Evolutionary conservation across 148 eudicot genomes (phyloP).

Genomic region (Diospyros kaki): DNA sequence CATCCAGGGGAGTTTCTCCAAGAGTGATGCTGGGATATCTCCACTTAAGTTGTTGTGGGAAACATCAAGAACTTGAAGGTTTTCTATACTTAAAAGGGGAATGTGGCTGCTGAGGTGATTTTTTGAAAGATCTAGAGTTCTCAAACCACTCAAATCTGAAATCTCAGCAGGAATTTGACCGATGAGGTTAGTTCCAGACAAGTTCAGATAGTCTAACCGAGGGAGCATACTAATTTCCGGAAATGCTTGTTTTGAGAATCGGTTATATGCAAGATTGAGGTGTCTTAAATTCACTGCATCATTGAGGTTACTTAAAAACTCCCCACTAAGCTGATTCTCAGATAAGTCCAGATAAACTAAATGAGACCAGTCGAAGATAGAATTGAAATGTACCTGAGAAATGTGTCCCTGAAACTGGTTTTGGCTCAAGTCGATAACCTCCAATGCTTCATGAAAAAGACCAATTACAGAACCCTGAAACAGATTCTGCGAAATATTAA

Average conservation of each 20-base stretch:
- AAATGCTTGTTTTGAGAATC: conserved; percentile 39
- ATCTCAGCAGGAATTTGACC: conserved; percentile 39
- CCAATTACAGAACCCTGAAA: conserved; percentile 55
- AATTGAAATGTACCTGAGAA: conserved; percentile 42
- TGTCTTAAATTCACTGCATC: conserved; percentile 41
- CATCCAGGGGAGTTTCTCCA: conserved; percentile 41
- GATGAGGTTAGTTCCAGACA: conserved; percentile 41
- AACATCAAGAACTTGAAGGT: conserved; percentile 48
- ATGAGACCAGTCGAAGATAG: conserved; percentile 42
- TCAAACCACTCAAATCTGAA: conserved; percentile 31
- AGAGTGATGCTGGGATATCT: conserved; percentile 30
- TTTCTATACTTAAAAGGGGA: conserved; percentile 31
- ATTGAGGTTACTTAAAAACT: conserved; percentile 26
- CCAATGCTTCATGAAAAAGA: conserved; percentile 40
- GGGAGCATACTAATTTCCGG: conserved; percentile 28
- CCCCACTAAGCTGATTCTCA: conserved; percentile 52
- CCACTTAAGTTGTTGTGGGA: conserved; percentile 53
- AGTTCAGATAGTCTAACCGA: conserved; percentile 47
- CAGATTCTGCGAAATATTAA: conserved; percentile 46
- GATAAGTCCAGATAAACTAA: conserved; percentile 57
- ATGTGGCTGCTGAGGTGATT: conserved; percentile 37
- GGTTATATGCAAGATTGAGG: conserved; percentile 55
- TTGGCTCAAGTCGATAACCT: conserved; percentile 57
- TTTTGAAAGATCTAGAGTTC: conserved; percentile 45
- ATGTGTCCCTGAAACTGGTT: conserved; percentile 61